A percentile compares a stretch with the other conserved stretches of the same genome.
These are phyloP conservation scores for Diplosphaera chodatii DNA, from an alignment of 139 green algal species.

Conservation along the genomic window DNA sequence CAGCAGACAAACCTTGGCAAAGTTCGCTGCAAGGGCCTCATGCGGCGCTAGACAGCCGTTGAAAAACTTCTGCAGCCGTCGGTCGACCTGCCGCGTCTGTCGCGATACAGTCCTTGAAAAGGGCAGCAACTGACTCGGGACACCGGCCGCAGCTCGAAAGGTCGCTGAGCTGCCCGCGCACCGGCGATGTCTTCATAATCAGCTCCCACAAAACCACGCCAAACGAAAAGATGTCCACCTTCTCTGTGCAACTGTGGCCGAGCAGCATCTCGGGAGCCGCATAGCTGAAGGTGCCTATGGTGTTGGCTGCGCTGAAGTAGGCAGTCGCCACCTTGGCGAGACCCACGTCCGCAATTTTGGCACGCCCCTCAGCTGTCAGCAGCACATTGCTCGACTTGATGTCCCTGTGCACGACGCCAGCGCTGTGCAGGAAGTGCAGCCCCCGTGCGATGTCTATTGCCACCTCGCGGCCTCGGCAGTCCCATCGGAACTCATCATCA, in stretches of 20 bases:
- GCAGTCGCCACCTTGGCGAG: background rate
- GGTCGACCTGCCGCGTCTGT: background rate
- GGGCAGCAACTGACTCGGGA: background rate
- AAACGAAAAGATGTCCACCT: constrained; percentile 1
- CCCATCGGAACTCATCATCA: background rate
- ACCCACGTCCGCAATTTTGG: constrained; percentile 26
- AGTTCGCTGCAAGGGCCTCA: no score
- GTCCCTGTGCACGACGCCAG: constrained; percentile 5
- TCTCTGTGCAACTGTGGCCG: background rate
- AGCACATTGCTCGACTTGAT: constrained; percentile 14
- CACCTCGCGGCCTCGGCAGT: constrained; percentile 1
- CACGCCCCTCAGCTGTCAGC: background rate
- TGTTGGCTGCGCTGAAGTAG: no score
- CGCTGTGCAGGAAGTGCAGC: constrained; percentile 13
- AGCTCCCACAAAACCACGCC: background rate
- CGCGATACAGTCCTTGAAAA: background rate
- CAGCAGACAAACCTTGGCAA: no score
- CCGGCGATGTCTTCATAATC: background rate
- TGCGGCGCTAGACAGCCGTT: background rate
- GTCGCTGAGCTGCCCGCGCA: background rate
- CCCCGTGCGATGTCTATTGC: constrained; percentile 9
- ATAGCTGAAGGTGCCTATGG: background rate
- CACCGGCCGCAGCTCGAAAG: background rate
- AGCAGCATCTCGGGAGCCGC: background rate
- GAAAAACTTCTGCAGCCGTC: background rate